A percentile compares a stretch with the other conserved stretches of the same genome.
Conservation (phyloP, 1,284 basidiomycete genomes). For the Termitomyces sp. region DNA sequence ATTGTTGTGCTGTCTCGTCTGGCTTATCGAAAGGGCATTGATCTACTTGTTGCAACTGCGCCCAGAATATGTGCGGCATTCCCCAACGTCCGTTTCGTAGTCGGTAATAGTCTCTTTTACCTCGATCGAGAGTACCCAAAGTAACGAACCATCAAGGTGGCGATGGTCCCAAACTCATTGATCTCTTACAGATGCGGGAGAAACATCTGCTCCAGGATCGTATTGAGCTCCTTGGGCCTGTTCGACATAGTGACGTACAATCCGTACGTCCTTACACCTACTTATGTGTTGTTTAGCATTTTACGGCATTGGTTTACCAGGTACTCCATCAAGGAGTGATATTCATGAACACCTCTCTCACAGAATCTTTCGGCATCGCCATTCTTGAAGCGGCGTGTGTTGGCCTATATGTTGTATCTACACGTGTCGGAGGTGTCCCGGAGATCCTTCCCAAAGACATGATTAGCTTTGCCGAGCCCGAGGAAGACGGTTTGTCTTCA, state of each 20-base stretch:
- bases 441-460: conserved; percentile 92
- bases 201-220: conserved; percentile 85
- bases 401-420: conserved; percentile 92
- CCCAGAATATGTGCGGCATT: conserved; percentile 85
- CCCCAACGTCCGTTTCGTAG: conserved; percentile 82
- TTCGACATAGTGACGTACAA: conserved; percentile 78
- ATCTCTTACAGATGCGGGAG: conserved; percentile 95
- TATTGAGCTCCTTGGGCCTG: conserved; percentile 82
- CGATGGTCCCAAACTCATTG: conserved; percentile 93
- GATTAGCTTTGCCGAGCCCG: conserved; percentile 90
- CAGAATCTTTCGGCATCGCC: conserved; percentile 95
- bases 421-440: conserved; percentile 91
- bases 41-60: conserved; percentile 88
- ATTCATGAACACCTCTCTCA: conserved; percentile 93
- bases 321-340: conserved; percentile 83
- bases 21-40: conserved; percentile 95
- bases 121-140: neutral
- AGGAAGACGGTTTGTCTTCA: conserved; percentile 59
- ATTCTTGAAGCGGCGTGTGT: conserved; percentile 95
- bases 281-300: neutral
- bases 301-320: conserved; percentile 32
- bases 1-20: conserved; percentile 94
- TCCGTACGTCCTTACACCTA: conserved; percentile 33
- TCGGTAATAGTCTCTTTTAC: conserved; percentile 51
- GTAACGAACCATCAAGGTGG: conserved; percentile 55